Evolutionary conservation across 1,139 yeast genomes (phyloP), one percentile per base, ranked within the genome.

Genomic region (Suhomyces anneliseae): DNA sequence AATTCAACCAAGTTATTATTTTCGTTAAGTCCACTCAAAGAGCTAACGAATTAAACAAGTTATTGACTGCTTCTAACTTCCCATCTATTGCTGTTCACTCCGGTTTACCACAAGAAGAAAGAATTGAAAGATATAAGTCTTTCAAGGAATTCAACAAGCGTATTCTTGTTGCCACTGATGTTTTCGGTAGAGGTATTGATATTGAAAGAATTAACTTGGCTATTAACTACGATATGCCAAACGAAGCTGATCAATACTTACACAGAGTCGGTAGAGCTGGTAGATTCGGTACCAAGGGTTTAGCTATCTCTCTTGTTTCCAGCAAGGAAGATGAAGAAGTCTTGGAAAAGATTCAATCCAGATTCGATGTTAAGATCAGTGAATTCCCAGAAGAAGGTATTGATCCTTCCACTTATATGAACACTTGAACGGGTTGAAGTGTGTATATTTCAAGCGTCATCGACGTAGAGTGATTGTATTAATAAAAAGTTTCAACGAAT

Each of bases 251-350:
- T 73, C 97, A 93, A 74, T 93, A 93, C 74, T 83, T 93, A 68
- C 99, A 93, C 79, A 89, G 99, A 78, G 99, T 93, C 54, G 99
- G 99, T 68, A 90, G 99, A 83, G 99, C 99, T 59, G 99, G 99
- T 74, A 90, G 99, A 81, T 93, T 93, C 64, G 99, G 99, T 79
- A 93, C 99, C 68, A 93, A 93, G 78, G 99, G 99, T 76, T 84
- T 93, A 62, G 96, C 97, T 46, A 81, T 93, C 52, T 90, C 97
- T 43, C 88, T 93, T 60, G 96, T 93, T 47, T 81, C 95, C 37
- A 78, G 83, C 50, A 87, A 84, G 61, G 95, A 85, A 55, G 99
- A 93, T 65, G 90, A 90, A 70, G 90, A 87, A 74, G 89, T 92
- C 45, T 81, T 95, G 70, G 90, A 82, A 64, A 87, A 90, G 76